Evolutionary conservation across 805 yeast genomes (phyloP).

Genomic region (Ogataea parapolymorpha): DNA sequence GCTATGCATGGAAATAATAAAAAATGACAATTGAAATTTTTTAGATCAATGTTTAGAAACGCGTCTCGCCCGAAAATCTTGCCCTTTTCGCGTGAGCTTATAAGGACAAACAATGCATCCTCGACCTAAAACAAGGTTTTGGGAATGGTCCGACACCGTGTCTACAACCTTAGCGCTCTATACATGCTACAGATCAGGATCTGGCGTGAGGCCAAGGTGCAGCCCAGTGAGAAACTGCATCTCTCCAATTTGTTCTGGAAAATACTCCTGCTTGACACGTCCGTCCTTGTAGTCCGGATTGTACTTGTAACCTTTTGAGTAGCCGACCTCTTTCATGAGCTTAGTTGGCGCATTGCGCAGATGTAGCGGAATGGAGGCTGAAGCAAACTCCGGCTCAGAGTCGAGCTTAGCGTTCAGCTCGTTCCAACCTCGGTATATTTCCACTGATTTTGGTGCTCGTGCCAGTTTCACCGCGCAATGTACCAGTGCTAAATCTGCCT

Average conservation of each 20-base stretch:
- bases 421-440: constrained; percentile 78
- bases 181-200: constrained; percentile 36
- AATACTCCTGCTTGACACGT: constrained; percentile 64
- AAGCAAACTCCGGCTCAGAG: constrained; percentile 54
- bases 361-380: constrained; percentile 73
- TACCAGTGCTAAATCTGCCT: constrained; percentile 82
- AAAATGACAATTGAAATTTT: constrained; percentile 1
- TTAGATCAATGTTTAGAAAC: constrained; percentile 2
- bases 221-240: constrained; percentile 49
- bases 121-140: constrained; percentile 15
- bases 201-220: constrained; percentile 51
- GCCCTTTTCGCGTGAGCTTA: background rate
- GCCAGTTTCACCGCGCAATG: constrained; percentile 94
- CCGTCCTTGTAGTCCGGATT: constrained; percentile 81
- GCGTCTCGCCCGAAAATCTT: background rate
- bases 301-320: constrained; percentile 81
- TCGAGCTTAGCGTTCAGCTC: constrained; percentile 56
- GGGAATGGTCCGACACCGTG: background rate
- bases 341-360: constrained; percentile 92
- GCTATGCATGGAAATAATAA: constrained; percentile 2
- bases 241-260: constrained; percentile 60
- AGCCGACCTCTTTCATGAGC: constrained; percentile 86
- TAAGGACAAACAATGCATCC: background rate
- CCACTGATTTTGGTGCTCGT: constrained; percentile 79
- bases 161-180: background rate